Evolutionary conservation across 2,329 filamentous ascomycete genomes (phyloP), one percentile per base, ranked within the genome.

Genomic region (Didymella segeticola): DNA sequence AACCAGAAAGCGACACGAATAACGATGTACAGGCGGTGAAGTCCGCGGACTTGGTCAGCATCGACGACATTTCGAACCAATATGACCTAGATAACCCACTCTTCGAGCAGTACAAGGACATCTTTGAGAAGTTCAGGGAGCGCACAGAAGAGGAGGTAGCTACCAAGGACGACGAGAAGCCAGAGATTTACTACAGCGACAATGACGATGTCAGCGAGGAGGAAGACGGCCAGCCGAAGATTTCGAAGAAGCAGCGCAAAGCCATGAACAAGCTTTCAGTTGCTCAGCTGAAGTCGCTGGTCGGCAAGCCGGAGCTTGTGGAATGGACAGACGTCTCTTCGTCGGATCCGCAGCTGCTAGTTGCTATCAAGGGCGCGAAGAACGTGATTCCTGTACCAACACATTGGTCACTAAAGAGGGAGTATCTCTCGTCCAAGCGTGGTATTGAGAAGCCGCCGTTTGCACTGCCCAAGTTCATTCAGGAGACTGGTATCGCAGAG

Each of bases 301-400:
- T 97, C 56, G 85, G 83, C 66, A 93, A 93, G 64, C 95, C 95
- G 2, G 95, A 99, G 75, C 86, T 96, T 9, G 93, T 99, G 5
- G 95, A 99, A 69, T 98, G 95, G 95, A 95, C 96, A 48, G 95
- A 99, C 72, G 90, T 91, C 11, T 96, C 91, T 14, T 93, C 95
- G 0, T 86, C 90, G 22, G 93, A 99, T 72, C 95, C 95, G 12
- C 86, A 89, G 50, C 80, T 98, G 36, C 84, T 99, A 10, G 91
- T 98, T 22, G 90, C 96, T 69, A 93, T 99, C 80, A 99, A 98
- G 76, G 89, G 91, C 3, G 90, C 96, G 72, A 87, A 93, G 63
- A 99, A 99, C 71, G 90, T 97, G 22, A 93, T 99, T 1, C 95
- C 95, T 1, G 95, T 99, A 1, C 95, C 95, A 1, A 82, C 83